Percentiles rank a stretch among this genome's conserved stretches.
These are phyloP conservation scores for Inonotus hispidus DNA, from an alignment of 1,284 basidiomycete genomes.

Conservation along the genomic window DNA sequence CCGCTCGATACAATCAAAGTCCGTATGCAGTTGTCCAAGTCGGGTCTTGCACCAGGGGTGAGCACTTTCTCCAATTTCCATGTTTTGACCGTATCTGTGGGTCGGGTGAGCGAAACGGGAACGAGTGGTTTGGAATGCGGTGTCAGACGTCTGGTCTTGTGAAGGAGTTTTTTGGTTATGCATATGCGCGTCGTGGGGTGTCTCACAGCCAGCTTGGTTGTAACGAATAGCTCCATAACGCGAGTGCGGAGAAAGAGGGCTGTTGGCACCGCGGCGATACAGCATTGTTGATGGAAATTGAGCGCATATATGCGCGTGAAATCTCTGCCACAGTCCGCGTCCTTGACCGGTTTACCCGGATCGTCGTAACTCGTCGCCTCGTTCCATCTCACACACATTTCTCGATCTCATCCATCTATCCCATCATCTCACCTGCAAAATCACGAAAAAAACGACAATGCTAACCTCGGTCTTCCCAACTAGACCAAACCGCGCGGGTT, in stretches of 20 bases:
- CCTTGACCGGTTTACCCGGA: not conserved
- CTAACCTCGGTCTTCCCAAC: not conserved
- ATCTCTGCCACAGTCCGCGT: no score
- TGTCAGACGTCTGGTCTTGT: no score
- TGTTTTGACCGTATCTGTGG: not conserved
- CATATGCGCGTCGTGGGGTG: no score
- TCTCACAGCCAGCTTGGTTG: no score
- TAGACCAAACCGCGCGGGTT: conserved; percentile 89
- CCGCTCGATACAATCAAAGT: conserved; percentile 71
- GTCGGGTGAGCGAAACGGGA: not conserved
- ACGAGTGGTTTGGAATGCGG: no score
- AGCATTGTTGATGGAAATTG: not conserved
- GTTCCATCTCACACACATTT: not conserved
- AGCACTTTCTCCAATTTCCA: conserved; percentile 29
- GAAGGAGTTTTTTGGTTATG: no score
- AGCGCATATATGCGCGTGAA: not conserved
- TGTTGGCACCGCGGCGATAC: not conserved
- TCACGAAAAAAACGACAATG: not conserved
- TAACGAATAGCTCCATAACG: no score
- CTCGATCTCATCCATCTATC: not conserved
- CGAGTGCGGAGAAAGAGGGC: not conserved
- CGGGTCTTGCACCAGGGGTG: conserved; percentile 75
- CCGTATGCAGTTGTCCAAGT: conserved; percentile 69
- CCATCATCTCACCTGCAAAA: not conserved
- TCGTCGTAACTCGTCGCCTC: not conserved